Evolutionary conservation across 164 flowering plant genomes (phyloP).

Genomic region (Malania oleifera): DNA sequence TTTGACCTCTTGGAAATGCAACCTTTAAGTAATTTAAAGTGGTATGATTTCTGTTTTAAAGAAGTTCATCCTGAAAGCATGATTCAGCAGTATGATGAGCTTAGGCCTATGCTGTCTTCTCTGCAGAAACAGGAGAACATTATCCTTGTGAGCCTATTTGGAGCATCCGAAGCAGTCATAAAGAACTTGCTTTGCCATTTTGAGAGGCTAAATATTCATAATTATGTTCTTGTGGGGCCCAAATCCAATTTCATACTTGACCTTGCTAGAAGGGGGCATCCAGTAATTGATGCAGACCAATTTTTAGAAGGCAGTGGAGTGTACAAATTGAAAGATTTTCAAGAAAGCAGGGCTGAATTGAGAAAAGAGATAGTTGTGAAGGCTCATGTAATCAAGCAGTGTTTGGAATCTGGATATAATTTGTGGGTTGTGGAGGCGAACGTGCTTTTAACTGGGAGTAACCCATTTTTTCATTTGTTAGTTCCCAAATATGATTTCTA

Average conservation of each 20-base stretch:
- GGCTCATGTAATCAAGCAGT: constrained; percentile 42
- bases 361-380: constrained; percentile 43
- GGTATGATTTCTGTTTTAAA: constrained; percentile 94
- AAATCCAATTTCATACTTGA: constrained; percentile 45
- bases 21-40: constrained; percentile 55
- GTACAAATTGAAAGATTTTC: constrained; percentile 18
- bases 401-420: constrained; percentile 40
- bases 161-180: constrained; percentile 24
- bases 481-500: constrained; percentile 32
- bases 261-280: constrained; percentile 83
- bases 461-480: constrained; percentile 20
- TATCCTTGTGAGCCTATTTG: constrained; percentile 48
- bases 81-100: constrained; percentile 41
- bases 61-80: constrained; percentile 64
- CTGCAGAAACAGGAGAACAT: constrained; percentile 52
- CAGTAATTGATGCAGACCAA: constrained; percentile 49
- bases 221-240: constrained; percentile 61
- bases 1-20: constrained; percentile 45
- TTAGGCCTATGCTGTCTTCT: constrained; percentile 45
- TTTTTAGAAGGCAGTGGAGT: constrained; percentile 28
- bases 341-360: constrained; percentile 23
- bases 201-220: constrained; percentile 59
- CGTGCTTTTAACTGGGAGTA: constrained; percentile 33
- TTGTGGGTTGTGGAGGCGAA: constrained; percentile 51
- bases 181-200: constrained; percentile 81